A percentile compares a stretch with the other conserved stretches of the same genome.
phyloP scores from a whole-genome alignment of 345 rosid species.

The Aquilaria malaccensis region DNA sequence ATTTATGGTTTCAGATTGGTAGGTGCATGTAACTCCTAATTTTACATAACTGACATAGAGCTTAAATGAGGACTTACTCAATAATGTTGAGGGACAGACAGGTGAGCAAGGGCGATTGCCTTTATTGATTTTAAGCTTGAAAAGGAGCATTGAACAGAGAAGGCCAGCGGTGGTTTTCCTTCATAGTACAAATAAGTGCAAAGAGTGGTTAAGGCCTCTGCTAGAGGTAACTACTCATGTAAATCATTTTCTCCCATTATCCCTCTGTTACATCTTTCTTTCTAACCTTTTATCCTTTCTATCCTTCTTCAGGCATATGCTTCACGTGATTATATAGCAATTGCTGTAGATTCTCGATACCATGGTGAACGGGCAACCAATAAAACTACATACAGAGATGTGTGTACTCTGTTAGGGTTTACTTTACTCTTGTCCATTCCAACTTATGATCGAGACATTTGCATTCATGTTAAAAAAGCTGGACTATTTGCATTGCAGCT shows the following conservation, averaged over 20 bases:
- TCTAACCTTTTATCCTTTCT: background rate
- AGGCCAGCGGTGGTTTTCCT: constrained; percentile 82
- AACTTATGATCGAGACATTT: too few relatives aligned
- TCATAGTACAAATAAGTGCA: constrained; percentile 69
- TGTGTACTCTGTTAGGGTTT: constrained; percentile 13
- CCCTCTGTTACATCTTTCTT: background rate
- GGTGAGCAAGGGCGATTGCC: constrained; percentile 76
- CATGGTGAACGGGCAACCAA: constrained; percentile 76
- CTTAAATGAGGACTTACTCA: background rate
- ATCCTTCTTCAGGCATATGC: constrained; percentile 63
- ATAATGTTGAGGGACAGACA: constrained; percentile 28
- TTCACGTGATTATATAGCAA: constrained; percentile 76
- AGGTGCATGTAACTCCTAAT: too few relatives aligned
- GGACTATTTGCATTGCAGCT: too few relatives aligned
- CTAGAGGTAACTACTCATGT: constrained; percentile 45
- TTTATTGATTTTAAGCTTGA: constrained; percentile 57
- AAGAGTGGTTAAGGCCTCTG: constrained; percentile 87
- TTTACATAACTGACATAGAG: background rate
- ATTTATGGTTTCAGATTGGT: too few relatives aligned
- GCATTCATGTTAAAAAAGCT: too few relatives aligned
- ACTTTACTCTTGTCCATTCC: too few relatives aligned
- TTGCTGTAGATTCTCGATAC: constrained; percentile 82
- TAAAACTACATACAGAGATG: constrained; percentile 66
- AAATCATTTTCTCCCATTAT: background rate
- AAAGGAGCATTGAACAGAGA: constrained; percentile 26